Conservation (phyloP, 2,329 filamentous ascomycete genomes). For the Knufia petricola region DNA sequence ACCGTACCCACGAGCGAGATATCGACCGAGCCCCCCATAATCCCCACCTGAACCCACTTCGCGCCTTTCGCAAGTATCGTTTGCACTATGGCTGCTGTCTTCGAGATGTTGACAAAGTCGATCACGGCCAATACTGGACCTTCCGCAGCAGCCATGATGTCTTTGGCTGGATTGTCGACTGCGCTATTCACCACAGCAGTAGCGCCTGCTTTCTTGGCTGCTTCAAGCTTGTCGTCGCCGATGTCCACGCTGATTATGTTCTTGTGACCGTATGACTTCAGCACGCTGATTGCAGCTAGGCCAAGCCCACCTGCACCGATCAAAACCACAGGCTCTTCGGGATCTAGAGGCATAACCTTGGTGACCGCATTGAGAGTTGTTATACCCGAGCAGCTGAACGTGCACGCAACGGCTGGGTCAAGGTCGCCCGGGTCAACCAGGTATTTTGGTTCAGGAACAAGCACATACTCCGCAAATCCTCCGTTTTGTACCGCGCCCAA, state of each 20-base stretch:
- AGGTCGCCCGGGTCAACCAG: conserved; percentile 13
- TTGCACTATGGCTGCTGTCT: conserved; percentile 10
- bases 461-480: conserved; percentile 13
- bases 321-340: conserved; percentile 9
- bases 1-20: conserved; percentile 12
- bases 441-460: conserved; percentile 14
- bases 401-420: conserved; percentile 10
- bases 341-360: conserved; percentile 10
- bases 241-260: conserved; percentile 14
- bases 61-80: conserved; percentile 12
- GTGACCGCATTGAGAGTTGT: conserved; percentile 10
- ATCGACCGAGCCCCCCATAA: conserved; percentile 15
- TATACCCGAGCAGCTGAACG: conserved; percentile 10
- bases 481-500: conserved; percentile 8
- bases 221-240: conserved; percentile 7
- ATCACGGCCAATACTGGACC: conserved; percentile 13
- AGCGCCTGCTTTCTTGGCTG: conserved; percentile 12
- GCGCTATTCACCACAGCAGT: conserved; percentile 6
- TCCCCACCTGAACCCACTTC: conserved; percentile 14
- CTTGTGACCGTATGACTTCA: conserved; percentile 10
- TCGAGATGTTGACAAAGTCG: conserved; percentile 17
- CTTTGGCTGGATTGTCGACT: not conserved
- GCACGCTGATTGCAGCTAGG: conserved; percentile 14
- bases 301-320: conserved; percentile 12
- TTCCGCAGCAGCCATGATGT: conserved; percentile 6